Evolutionary conservation across 148 eudicot genomes (phyloP), one percentile per base, ranked within the genome.

Genomic region (Persicaria maculosa): DNA sequence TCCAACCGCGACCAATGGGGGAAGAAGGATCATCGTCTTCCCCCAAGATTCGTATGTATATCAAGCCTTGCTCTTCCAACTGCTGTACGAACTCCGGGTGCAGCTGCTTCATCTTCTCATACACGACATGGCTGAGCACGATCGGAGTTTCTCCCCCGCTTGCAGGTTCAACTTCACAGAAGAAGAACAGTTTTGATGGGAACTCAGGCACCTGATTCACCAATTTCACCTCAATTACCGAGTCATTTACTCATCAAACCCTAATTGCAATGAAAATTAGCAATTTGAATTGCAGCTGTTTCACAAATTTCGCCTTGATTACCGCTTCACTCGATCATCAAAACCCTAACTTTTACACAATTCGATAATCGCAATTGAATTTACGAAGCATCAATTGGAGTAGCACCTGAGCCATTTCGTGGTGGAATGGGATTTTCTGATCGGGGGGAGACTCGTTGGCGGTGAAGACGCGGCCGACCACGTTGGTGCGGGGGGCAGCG

Each of bases 101-200:
- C 74, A 53, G 86, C 45, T 84, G 84, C 75, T 88, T 91, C 98
- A 91, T 94, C 80, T 72, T 90, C 74, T 94, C 83, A 68, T 94
- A 94, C 20, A 94, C 80, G 16, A 91, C 57, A 62, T 94, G 97
- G 75, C 98, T 91, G n/a, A 94, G 96, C 71, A 90, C 97, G 50
- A 94, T 90, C 10, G 98, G 97, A 40, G 98, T 94, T 85, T 94
- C 98, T 54, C 98, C 98, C 72, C 92, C 98, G 57, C 67, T 76
- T 77, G 77, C 81, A 36, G 98, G 97, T 73, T 89, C 97, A 45
- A 88, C 88, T 80, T 94, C 96, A 78, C 98, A 94, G 61, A 80
- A 94, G 89, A 94, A 94, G 68, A 94, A 94, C 83, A 94, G 44
- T 65, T 94, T 94, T 25, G 93, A 75, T 22, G 98, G 98, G 77